These are phyloP conservation scores for Phytophthora vignae DNA, from an alignment of 352 stramenopile genomes.

Conservation along the genomic window DNA sequence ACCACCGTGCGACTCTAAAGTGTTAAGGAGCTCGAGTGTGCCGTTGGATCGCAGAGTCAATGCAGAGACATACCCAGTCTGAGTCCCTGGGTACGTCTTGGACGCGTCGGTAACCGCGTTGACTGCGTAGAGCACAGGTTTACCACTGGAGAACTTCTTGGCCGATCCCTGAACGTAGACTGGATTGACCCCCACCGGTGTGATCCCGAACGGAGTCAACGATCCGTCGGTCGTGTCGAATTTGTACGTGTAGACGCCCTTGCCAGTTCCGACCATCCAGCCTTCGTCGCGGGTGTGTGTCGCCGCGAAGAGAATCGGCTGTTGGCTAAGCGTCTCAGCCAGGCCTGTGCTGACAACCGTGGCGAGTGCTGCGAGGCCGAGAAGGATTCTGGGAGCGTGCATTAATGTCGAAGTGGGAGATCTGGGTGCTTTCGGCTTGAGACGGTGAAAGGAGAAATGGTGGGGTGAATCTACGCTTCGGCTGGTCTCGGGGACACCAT, in stretches of 20 bases:
- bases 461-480: not conserved
- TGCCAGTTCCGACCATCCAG: constrained; percentile 59
- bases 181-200: constrained; percentile 55
- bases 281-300: constrained; percentile 66
- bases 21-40: constrained; percentile 48
- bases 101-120: constrained; percentile 51
- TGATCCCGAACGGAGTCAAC: constrained; percentile 36
- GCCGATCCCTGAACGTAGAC: constrained; percentile 49
- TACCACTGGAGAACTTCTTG: constrained; percentile 22
- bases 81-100: constrained; percentile 16
- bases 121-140: constrained; percentile 47
- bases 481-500: not conserved
- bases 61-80: constrained; percentile 55
- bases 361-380: constrained; percentile 2
- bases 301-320: constrained; percentile 54
- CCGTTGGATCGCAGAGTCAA: constrained; percentile 32
- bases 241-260: constrained; percentile 58
- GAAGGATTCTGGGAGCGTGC: constrained; percentile 7
- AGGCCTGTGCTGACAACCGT: not conserved
- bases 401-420: not conserved
- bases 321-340: not conserved
- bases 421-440: not conserved
- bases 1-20: constrained; percentile 45
- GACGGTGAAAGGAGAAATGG: not conserved
- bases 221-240: constrained; percentile 49